phyloP scores from a whole-genome alignment of 2,329 filamentous ascomycete genomes.

The Aspergillus sp. region DNA sequence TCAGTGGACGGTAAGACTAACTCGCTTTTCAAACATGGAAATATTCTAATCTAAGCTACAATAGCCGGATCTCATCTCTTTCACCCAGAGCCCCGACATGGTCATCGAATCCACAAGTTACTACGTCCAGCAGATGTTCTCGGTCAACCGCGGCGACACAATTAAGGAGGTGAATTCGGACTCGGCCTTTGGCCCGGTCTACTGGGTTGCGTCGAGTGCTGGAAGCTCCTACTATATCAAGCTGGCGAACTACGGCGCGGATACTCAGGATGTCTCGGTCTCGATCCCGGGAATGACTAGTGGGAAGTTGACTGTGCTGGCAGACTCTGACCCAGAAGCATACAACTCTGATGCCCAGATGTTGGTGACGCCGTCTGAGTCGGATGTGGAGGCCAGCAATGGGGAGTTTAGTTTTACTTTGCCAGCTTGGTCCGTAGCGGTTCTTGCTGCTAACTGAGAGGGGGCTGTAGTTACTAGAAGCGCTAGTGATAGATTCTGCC shows the following conservation, averaged over 20 bases:
- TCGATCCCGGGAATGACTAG: conserved; percentile 13
- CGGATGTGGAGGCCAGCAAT: conserved; percentile 6
- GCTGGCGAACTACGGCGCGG: conserved; percentile 22
- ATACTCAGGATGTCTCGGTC: conserved; percentile 19
- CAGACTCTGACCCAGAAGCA: conserved; percentile 16
- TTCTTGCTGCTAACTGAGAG: conserved; percentile 12
- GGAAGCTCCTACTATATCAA: conserved; percentile 19
- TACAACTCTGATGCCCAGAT: conserved; percentile 12
- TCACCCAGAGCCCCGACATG: conserved; percentile 17
- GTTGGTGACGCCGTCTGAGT: conserved; percentile 11
- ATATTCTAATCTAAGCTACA: neutral
- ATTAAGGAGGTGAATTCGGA: conserved; percentile 21
- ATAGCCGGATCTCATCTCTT: conserved; percentile 25
- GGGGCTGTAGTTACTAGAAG: no score
- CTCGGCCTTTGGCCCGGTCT: conserved; percentile 22
- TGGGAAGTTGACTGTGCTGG: conserved; percentile 17
- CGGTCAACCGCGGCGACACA: conserved; percentile 20
- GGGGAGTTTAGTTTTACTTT: conserved; percentile 17
- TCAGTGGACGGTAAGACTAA: conserved; percentile 23
- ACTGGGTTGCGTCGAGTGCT: conserved; percentile 26
- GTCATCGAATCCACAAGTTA: conserved; percentile 25
- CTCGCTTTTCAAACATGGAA: no score
- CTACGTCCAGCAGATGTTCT: conserved; percentile 29
- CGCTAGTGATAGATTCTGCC: no score
- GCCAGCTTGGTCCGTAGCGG: conserved; percentile 20